Conservation (phyloP, 768 basidiomycete species). For the Inosperma sp. region DNA sequence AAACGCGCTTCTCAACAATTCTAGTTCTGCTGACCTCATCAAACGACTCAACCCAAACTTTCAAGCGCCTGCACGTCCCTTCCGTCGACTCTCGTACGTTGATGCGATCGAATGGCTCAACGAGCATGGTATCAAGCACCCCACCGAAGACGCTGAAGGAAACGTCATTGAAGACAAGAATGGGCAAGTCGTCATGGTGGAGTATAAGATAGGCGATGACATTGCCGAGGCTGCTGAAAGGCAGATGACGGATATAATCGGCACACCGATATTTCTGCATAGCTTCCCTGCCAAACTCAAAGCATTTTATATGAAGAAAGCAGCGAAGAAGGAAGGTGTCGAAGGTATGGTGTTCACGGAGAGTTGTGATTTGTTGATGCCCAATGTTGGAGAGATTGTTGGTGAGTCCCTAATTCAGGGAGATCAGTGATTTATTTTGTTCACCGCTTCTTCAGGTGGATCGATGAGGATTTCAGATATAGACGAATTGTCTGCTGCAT, state of each 20-base stretch:
- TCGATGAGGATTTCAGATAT: conserved; percentile 88
- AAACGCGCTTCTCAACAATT: conserved; percentile 72
- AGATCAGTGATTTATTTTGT: conserved; percentile 88
- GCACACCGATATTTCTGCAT: conserved; percentile 85
- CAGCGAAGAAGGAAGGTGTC: conserved; percentile 44
- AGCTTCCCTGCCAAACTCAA: conserved; percentile 94
- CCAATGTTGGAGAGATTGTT: no score
- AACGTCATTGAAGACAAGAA: conserved; percentile 56
- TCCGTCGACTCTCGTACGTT: conserved; percentile 97
- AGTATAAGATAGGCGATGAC: conserved; percentile 85
- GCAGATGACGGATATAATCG: conserved; percentile 95
- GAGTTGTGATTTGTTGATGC: no score
- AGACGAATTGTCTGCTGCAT: conserved; percentile 82
- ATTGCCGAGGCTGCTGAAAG: conserved; percentile 98
- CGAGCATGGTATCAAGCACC: conserved; percentile 82
- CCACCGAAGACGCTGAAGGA: conserved; percentile 74
- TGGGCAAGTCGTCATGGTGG: conserved; percentile 46
- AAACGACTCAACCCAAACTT: conserved; percentile 93
- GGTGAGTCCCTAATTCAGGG: conserved; percentile 97
- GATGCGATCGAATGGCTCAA: conserved; percentile 89
- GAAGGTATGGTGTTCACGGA: conserved; percentile 71
- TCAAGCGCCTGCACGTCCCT: conserved; percentile 72
- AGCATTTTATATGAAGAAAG: conserved; percentile 97
- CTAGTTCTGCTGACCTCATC: conserved; percentile 71
- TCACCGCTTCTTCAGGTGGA: conserved; percentile 65